Percentiles rank a stretch among this genome's conserved stretches.
Evolutionary conservation across 2,329 filamentous ascomycete genomes (phyloP).

Genomic region (Atkinsonella texensis): DNA sequence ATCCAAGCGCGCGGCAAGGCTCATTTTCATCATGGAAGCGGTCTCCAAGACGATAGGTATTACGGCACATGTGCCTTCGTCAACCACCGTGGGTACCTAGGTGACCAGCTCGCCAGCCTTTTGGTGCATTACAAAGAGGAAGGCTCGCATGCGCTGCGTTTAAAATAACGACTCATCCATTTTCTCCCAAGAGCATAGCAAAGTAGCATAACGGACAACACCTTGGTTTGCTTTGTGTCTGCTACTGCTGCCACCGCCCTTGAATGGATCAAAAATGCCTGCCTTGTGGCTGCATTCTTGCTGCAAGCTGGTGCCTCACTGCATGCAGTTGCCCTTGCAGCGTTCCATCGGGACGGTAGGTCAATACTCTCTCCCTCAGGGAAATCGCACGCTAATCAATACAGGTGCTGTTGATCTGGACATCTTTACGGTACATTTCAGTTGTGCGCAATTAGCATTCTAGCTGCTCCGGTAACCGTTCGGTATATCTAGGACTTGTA

Average conservation of each 20-base stretch:
- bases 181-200: too few relatives aligned
- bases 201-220: neutral
- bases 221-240: neutral
- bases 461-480: conserved; percentile 52
- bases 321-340: conserved; percentile 49
- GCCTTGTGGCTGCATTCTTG: conserved; percentile 48
- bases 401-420: conserved; percentile 55
- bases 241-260: neutral
- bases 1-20: neutral
- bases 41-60: neutral
- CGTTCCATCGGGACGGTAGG: conserved; percentile 46
- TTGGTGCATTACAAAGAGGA: too few relatives aligned
- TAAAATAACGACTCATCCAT: too few relatives aligned
- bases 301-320: conserved; percentile 52
- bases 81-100: neutral
- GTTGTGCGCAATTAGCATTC: conserved; percentile 51
- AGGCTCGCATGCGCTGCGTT: too few relatives aligned
- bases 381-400: too few relatives aligned
- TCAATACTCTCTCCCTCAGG: neutral
- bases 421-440: conserved; percentile 57
- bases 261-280: conserved; percentile 52
- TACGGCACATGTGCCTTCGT: neutral
- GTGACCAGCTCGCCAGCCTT: too few relatives aligned
- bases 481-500: conserved; percentile 49
- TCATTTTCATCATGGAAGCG: neutral